Evolutionary conservation across 352 stramenopile genomes (phyloP).

Genomic region (Phytophthora meadii): DNA sequence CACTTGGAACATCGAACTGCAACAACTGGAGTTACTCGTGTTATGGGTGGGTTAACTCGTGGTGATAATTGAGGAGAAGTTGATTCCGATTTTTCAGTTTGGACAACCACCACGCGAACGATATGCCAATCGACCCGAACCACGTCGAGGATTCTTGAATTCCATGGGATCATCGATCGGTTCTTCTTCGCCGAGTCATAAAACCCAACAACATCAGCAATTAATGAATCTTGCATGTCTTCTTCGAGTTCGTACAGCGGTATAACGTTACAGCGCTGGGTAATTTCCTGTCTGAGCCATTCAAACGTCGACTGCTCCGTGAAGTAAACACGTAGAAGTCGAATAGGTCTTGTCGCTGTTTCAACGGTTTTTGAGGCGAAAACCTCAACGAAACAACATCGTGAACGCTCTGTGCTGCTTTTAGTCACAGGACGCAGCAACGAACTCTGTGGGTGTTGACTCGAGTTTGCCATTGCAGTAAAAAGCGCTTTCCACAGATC

Average conservation of each 20-base stretch:
- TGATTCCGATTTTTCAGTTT: conserved; percentile 6
- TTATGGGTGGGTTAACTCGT: not conserved
- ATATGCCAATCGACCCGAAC: conserved; percentile 26
- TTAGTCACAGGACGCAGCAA: conserved; percentile 26
- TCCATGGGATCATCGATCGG: conserved; percentile 27
- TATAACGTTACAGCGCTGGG: conserved; percentile 24
- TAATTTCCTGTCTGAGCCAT: conserved; percentile 46
- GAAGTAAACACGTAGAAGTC: conserved; percentile 50
- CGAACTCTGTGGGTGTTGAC: conserved; percentile 1
- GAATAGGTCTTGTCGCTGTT: conserved; percentile 4
- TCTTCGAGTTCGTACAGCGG: conserved; percentile 14
- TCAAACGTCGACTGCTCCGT: conserved; percentile 32
- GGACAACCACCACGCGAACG: conserved; percentile 20
- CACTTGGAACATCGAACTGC: conserved; percentile 51
- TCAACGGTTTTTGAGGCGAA: conserved; percentile 1
- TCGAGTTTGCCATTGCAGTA: conserved; percentile 12
- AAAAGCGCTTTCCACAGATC: conserved; percentile 32
- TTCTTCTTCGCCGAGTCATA: conserved; percentile 39
- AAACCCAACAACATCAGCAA: conserved; percentile 25
- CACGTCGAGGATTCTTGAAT: conserved; percentile 15
- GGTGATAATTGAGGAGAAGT: not conserved
- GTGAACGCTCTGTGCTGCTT: conserved; percentile 27
- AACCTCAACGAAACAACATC: conserved; percentile 28
- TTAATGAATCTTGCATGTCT: conserved; percentile 3
- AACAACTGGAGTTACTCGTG: not conserved